Base-by-base conservation (phyloP, 1,284 basidiomycete genomes). In the Boletellus deceptivus region DNA sequence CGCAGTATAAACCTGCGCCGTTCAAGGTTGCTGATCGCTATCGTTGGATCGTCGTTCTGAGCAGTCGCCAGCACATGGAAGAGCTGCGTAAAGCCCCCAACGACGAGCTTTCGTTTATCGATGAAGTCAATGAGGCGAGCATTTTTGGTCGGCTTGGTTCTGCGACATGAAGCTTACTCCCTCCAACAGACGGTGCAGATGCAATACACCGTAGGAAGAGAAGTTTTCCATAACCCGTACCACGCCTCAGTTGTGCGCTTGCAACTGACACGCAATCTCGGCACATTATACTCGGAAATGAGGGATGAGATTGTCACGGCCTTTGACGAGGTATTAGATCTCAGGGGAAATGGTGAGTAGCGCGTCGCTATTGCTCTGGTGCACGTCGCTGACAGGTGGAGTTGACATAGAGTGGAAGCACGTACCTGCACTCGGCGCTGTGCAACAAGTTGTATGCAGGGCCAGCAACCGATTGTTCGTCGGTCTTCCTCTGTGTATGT, bases 11-110 rank as follows among this genome's bases (percentile, higher is more conserved):
- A 16, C 62, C 65, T 9, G 50, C 52, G 0, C 55, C 64, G 4
- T 78, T 76, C 68, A 76, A 76, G 54, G 55, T 80, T 9, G 62
- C 75, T 0, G 59, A 66, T 3, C 52, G 70, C 7, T 63, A 65
- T 27, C 58, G 61, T 38, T 79, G 76, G 76, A 47, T 71, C 0
- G 67, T 79, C 17, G 46, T 78, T 25, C 56, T 75, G 5, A 70
- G 59, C 22, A 70, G 68, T 11, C 61, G 58, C 0, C 59, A 66
- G 25, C 56, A 70, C 33, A 59, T 75, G 18, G 71, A 76, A 3
- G 77, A 79, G 27, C 41, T 79, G 11, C 62, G 70, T 6, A 71
- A 64, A 35, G 70, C 71, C 4, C 62, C 67, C 0, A 73, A 73
- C 36, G 70, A 74, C 31, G 54, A 65, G 5, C 53, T 78, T 9